A percentile compares a stretch with the other conserved stretches of the same genome.
Evolutionary conservation across 495 filamentous ascomycete species (phyloP).

Genomic region (Daldinia childiae): DNA sequence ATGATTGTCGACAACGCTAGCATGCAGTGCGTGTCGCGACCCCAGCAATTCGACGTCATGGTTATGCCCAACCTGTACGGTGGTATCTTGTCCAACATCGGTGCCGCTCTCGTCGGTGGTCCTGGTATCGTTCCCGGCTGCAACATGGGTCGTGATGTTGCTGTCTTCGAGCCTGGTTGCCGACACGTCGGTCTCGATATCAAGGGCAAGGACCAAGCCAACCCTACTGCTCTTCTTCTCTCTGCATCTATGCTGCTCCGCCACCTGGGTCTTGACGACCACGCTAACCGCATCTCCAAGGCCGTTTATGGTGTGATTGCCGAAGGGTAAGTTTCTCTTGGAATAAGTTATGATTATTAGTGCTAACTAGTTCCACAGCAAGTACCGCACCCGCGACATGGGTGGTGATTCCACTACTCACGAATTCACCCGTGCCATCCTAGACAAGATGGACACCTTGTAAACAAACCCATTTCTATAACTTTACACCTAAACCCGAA

Average conservation of each 20-base stretch:
- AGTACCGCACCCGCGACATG: conserved; percentile 92
- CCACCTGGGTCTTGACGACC: conserved; percentile 95
- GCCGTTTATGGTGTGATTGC: conserved; percentile 95
- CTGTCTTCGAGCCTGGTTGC: conserved; percentile 98
- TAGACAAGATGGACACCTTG: conserved; percentile 85
- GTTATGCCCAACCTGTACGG: conserved; percentile 99
- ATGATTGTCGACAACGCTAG: conserved; percentile 99
- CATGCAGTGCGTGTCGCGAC: conserved; percentile 95
- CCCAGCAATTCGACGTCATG: conserved; percentile 99
- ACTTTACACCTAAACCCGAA: conserved; percentile 23
- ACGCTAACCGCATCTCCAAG: conserved; percentile 97
- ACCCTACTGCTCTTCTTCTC: conserved; percentile 94
- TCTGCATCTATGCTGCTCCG: conserved; percentile 96
- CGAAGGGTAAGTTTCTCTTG: conserved; percentile 75
- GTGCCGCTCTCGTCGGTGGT: conserved; percentile 96
- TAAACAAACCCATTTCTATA: conserved; percentile 27
- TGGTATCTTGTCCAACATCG: conserved; percentile 98
- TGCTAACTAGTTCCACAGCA: conserved; percentile 62
- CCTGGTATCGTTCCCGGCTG: conserved; percentile 97
- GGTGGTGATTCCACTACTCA: conserved; percentile 88
- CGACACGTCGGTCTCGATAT: conserved; percentile 98
- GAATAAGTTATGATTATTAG: neutral
- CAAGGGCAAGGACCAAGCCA: conserved; percentile 98
- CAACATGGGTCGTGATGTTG: conserved; percentile 99
- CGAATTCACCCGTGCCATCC: conserved; percentile 91